Percentiles rank a stretch among this genome's conserved stretches.
phyloP scores from a whole-genome alignment of 257 asterid species.

The Salvia hispanica region DNA sequence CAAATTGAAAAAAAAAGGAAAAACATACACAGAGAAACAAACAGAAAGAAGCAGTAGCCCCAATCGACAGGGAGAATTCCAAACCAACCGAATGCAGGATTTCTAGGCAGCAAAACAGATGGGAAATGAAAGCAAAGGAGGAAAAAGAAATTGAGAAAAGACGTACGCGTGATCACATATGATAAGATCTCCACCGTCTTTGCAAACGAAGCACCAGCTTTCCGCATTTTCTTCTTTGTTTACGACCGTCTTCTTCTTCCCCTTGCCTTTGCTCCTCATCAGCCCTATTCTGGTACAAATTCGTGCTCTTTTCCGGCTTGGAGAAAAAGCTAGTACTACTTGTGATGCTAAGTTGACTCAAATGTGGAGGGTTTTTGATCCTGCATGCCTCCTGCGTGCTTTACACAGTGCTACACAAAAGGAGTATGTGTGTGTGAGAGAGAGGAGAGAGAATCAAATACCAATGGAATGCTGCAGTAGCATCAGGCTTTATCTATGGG shows the following conservation, averaged over 20 bases:
- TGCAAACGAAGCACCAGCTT: slow-evolving; percentile 78
- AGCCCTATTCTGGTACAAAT: neutral
- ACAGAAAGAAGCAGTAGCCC: slow-evolving; percentile 2
- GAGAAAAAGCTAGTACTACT: too few relatives aligned
- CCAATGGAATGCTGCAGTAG: too few relatives aligned
- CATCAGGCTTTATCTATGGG: too few relatives aligned
- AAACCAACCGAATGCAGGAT: too few relatives aligned
- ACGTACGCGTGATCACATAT: slow-evolving; percentile 70
- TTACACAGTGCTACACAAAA: neutral
- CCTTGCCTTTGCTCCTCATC: slow-evolving; percentile 46
- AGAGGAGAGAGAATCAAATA: neutral
- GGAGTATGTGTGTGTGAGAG: neutral
- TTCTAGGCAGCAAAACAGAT: neutral
- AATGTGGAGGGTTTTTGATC: neutral
- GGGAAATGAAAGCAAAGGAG: neutral
- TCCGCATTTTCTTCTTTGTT: slow-evolving; percentile 58
- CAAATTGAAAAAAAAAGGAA: too few relatives aligned
- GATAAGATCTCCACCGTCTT: slow-evolving; percentile 76
- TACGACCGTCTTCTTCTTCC: slow-evolving; percentile 20
- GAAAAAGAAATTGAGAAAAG: neutral
- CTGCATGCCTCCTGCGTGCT: slow-evolving; percentile 3
- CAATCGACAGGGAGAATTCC: neutral
- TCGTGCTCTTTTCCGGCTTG: too few relatives aligned
- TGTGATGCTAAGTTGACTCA: neutral
- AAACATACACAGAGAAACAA: neutral